Conservation (phyloP, 805 yeast species). For the Spathaspora passalidarum region DNA sequence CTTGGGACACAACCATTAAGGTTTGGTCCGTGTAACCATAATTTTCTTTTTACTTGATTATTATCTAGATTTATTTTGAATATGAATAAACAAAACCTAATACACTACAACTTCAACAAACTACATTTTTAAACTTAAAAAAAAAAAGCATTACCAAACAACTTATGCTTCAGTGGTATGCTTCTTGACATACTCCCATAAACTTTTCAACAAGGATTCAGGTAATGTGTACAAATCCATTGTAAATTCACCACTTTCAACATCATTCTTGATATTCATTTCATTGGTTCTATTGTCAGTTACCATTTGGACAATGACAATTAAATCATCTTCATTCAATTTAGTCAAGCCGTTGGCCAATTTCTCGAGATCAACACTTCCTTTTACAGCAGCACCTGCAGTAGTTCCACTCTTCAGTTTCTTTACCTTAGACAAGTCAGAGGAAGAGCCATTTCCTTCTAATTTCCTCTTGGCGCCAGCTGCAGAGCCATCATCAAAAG, state of each 20-base stretch:
- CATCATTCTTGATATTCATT: slow-evolving; percentile 93
- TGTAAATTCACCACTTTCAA: slow-evolving; percentile 95
- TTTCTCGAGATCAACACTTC: slow-evolving; percentile 81
- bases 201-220: slow-evolving; percentile 81
- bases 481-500: slow-evolving; percentile 37
- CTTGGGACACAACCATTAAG: slow-evolving; percentile 75
- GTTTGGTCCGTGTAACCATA: slow-evolving; percentile 49
- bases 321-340: slow-evolving; percentile 85
- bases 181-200: slow-evolving; percentile 91
- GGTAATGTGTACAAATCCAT: slow-evolving; percentile 94
- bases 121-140: background rate
- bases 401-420: slow-evolving; percentile 42
- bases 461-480: slow-evolving; percentile 9
- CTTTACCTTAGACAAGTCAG: slow-evolving; percentile 38
- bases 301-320: slow-evolving; percentile 96
- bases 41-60: background rate
- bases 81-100: slow-evolving; percentile 1
- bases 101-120: background rate
- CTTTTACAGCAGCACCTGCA: slow-evolving; percentile 51
- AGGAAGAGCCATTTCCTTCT: slow-evolving; percentile 5
- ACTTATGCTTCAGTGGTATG: slow-evolving; percentile 39
- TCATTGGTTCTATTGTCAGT: slow-evolving; percentile 93
- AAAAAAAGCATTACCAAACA: background rate
- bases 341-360: slow-evolving; percentile 88
- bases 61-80: background rate